These are phyloP conservation scores for Sarocladiaceae sp. DNA, from an alignment of 2,329 filamentous ascomycete species.

Conservation along the genomic window DNA sequence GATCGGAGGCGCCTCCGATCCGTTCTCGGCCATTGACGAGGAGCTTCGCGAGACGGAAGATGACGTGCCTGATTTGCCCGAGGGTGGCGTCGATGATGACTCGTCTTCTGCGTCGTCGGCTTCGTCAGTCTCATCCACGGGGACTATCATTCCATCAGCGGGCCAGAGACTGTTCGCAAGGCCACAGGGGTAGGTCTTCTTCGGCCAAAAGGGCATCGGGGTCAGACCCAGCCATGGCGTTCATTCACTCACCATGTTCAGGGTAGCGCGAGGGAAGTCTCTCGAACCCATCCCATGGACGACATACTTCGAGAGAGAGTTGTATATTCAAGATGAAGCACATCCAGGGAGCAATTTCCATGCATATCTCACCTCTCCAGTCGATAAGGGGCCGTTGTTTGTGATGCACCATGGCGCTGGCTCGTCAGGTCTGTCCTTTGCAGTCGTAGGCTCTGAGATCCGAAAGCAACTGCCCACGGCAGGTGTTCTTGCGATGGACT, in stretches of 20 bases:
- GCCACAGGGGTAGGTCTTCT: constrained; percentile 53
- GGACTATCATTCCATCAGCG: constrained; percentile 78
- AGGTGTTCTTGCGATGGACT: constrained; percentile 80
- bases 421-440: constrained; percentile 88
- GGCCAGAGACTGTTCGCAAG: constrained; percentile 68
- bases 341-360: constrained; percentile 60
- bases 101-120: constrained; percentile 61
- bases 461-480: constrained; percentile 69
- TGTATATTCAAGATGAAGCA: constrained; percentile 56
- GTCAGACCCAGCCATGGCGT: background rate
- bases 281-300: constrained; percentile 74
- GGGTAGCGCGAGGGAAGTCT: constrained; percentile 44
- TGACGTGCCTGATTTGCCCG: constrained; percentile 39
- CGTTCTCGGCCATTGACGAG: constrained; percentile 47
- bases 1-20: constrained; percentile 49
- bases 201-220: constrained; percentile 15
- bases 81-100: constrained; percentile 51
- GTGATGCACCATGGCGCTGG: constrained; percentile 94
- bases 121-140: constrained; percentile 78
- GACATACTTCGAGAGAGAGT: constrained; percentile 82
- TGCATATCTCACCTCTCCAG: constrained; percentile 80
- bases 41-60: constrained; percentile 37
- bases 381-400: constrained; percentile 70
- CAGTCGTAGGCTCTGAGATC: constrained; percentile 70
- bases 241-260: constrained; percentile 19